Conservation (phyloP, 2,329 filamentous ascomycete species). For the Ilyonectria destructans region DNA sequence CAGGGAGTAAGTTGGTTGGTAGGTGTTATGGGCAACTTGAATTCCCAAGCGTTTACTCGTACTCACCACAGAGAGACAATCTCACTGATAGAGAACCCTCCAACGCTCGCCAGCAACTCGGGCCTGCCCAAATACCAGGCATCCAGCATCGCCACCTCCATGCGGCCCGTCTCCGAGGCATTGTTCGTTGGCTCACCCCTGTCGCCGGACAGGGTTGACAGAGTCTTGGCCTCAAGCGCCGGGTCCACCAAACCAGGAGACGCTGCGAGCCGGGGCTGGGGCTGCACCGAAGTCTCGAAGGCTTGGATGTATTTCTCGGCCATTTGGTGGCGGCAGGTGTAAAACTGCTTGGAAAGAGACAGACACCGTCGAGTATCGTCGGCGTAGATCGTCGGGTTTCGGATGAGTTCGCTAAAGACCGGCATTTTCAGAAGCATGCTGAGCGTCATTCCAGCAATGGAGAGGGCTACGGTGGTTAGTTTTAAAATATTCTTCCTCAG, state of each 20-base stretch:
- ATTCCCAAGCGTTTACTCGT: not conserved
- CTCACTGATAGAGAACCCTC: slow-evolving; percentile 37
- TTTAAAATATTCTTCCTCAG: fast-evolving
- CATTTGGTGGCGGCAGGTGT: slow-evolving; percentile 24
- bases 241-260: slow-evolving; percentile 41
- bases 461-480: slow-evolving; percentile 40
- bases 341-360: slow-evolving; percentile 41
- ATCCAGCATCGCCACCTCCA: slow-evolving; percentile 43
- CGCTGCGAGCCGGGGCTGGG: slow-evolving; percentile 28
- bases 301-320: slow-evolving; percentile 40
- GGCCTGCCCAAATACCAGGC: slow-evolving; percentile 42
- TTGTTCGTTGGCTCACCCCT: not conserved
- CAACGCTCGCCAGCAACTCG: slow-evolving; percentile 24
- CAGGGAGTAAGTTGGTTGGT: not conserved
- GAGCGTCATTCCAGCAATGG: slow-evolving; percentile 46
- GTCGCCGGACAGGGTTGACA: slow-evolving; percentile 9
- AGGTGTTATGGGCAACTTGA: slow-evolving; percentile 15
- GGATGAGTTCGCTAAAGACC: slow-evolving; percentile 39
- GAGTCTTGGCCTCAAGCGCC: slow-evolving; percentile 35
- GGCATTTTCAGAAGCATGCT: slow-evolving; percentile 43
- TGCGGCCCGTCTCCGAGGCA: slow-evolving; percentile 20
- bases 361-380: slow-evolving; percentile 46
- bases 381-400: slow-evolving; percentile 36
- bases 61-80: slow-evolving; percentile 44
- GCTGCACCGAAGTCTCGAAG: slow-evolving; percentile 40